phyloP scores from a whole-genome alignment of 441 rosid species.

The Pelargonium myrrhifolium region DNA sequence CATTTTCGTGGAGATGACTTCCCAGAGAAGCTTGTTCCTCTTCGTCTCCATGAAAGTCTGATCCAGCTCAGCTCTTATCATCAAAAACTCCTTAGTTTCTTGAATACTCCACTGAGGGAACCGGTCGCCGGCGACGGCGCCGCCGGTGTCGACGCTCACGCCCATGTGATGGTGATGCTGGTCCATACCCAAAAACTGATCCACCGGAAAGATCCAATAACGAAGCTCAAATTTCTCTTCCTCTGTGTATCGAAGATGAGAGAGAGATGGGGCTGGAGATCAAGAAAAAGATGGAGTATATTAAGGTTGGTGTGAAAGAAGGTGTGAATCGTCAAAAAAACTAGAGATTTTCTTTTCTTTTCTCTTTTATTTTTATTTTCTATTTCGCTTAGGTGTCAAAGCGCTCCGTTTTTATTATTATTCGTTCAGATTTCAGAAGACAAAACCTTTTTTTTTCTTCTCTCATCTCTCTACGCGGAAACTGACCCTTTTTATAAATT shows the following conservation, averaged over 20 bases:
- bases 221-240: too few relatives aligned
- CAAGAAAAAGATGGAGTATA: constrained; percentile 20
- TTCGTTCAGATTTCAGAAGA: constrained; percentile 33
- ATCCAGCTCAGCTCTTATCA: constrained; percentile 74
- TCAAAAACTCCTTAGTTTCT: constrained; percentile 75
- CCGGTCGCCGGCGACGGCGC: constrained; percentile 52
- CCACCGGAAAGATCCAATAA: background rate
- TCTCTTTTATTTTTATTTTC: too few relatives aligned
- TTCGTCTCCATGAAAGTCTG: constrained; percentile 87
- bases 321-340: constrained; percentile 55
- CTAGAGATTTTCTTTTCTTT: background rate
- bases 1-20: constrained; percentile 62
- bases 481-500: constrained; percentile 20
- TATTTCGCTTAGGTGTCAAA: constrained; percentile 30
- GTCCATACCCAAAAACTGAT: constrained; percentile 39
- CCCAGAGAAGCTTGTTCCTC: constrained; percentile 87
- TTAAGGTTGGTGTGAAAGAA: constrained; percentile 39
- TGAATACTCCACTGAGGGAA: constrained; percentile 93
- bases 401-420: constrained; percentile 12
- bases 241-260: constrained; percentile 15
- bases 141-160: constrained; percentile 14
- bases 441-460: constrained; percentile 20
- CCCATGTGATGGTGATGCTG: constrained; percentile 38
- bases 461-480: constrained; percentile 86
- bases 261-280: constrained; percentile 15